Conservation (phyloP, 2,329 filamentous ascomycete genomes). For the Lasiodiplodia sp. region DNA sequence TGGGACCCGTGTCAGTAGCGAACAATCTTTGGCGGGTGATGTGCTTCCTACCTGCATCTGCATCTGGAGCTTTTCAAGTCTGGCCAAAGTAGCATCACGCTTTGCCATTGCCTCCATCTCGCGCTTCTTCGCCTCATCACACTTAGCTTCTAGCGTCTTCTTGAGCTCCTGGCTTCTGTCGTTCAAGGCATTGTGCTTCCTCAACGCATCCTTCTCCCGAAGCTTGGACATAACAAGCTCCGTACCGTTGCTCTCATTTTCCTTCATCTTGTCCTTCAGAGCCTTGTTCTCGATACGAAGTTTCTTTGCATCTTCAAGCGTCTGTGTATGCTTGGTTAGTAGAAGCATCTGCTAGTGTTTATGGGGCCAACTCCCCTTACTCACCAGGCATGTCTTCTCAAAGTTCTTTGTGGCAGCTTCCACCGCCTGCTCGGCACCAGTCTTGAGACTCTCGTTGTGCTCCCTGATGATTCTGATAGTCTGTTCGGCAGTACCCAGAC, state of each 20-base stretch:
- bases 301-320: background rate
- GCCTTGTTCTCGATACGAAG: background rate
- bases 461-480: background rate
- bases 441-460: background rate
- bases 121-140: background rate
- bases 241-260: background rate
- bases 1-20: background rate
- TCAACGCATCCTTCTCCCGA: background rate
- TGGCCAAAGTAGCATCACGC: background rate
- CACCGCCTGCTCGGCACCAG: background rate
- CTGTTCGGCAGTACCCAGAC: background rate
- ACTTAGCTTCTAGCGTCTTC: background rate
- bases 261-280: background rate
- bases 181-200: background rate
- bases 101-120: background rate
- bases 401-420: background rate
- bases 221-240: background rate
- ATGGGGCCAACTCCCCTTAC: too few species aligned
- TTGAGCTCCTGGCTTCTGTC: background rate
- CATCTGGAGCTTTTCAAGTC: background rate
- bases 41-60: background rate
- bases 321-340: background rate
- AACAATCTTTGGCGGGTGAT: too few species aligned
- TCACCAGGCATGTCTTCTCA: conserved; percentile 10
- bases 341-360: too few species aligned